Evolutionary conservation across 495 filamentous ascomycete species (phyloP).

Genomic region (Trichoderma virens): DNA sequence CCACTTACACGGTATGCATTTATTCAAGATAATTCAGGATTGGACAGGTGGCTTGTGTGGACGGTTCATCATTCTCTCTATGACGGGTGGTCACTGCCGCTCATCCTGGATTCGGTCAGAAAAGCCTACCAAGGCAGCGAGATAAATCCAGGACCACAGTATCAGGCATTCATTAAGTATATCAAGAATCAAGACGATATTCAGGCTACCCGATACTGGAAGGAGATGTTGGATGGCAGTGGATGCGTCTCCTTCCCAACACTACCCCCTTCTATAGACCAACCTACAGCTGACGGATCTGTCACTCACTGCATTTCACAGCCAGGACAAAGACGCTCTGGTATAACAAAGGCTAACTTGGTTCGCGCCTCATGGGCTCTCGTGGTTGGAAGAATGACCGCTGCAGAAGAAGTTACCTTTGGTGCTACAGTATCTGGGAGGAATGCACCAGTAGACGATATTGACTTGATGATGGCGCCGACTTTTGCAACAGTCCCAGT

Average conservation of each 20-base stretch:
- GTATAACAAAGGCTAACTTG: neutral
- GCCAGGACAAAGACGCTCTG: neutral
- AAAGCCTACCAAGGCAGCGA: neutral
- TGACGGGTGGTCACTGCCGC: constrained; percentile 11
- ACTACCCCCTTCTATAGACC: neutral
- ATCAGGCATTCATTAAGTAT: constrained; percentile 18
- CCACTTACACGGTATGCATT: neutral
- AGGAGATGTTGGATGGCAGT: too few species aligned
- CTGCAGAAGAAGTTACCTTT: constrained; percentile 20
- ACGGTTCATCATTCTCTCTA: constrained; percentile 23
- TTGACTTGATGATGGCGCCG: constrained; percentile 38
- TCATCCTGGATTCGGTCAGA: neutral
- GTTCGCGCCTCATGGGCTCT: constrained; percentile 33
- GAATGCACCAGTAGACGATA: constrained; percentile 30
- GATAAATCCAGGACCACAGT: neutral
- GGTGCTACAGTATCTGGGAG: constrained; percentile 40
- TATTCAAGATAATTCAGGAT: neutral
- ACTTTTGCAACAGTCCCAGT: constrained; percentile 51
- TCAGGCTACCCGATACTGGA: too few species aligned
- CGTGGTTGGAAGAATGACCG: constrained; percentile 17
- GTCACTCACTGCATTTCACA: neutral
- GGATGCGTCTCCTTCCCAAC: neutral
- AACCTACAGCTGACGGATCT: neutral
- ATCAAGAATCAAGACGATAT: constrained; percentile 11
- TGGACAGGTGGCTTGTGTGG: constrained; percentile 31